Percentiles rank a stretch among this genome's conserved stretches.
Conservation (phyloP, 495 filamentous ascomycete species). For the Hypoxylon subgilvum region DNA sequence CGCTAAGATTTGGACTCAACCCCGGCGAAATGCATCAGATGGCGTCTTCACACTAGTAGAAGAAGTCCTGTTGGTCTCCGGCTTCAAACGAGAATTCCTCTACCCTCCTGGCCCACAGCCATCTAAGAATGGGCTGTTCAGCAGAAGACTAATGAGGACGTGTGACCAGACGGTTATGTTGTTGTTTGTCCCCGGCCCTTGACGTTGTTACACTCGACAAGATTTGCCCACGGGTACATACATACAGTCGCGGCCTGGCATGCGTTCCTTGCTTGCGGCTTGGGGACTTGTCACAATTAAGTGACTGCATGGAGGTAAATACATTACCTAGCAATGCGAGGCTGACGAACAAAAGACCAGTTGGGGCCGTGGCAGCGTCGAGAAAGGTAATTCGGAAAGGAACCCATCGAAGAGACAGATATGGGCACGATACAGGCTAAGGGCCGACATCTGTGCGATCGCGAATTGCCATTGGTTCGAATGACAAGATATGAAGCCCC, state of each 20-base stretch:
- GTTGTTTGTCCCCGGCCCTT: neutral
- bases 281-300: neutral
- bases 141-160: neutral
- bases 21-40: slow-evolving; percentile 5
- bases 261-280: neutral
- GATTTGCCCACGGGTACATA: neutral
- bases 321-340: slow-evolving; percentile 7
- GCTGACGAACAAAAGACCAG: slow-evolving; percentile 18
- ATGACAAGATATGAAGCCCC: neutral
- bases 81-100: slow-evolving; percentile 8
- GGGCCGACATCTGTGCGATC: slow-evolving; percentile 23
- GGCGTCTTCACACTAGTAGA: slow-evolving; percentile 7
- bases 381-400: neutral
- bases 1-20: slow-evolving; percentile 14
- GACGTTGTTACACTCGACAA: neutral
- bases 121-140: neutral
- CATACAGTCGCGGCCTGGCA: neutral
- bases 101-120: slow-evolving; percentile 8
- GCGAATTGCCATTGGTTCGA: slow-evolving; percentile 17
- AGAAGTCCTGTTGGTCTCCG: slow-evolving; percentile 10
- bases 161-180: too few species aligned
- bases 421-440: slow-evolving; percentile 27
- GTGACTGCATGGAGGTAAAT: neutral
- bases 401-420: neutral
- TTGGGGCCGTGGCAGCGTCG: slow-evolving; percentile 1